These are phyloP conservation scores for Pichia cactophila DNA, from an alignment of 1,139 yeast species.

Conservation along the genomic window DNA sequence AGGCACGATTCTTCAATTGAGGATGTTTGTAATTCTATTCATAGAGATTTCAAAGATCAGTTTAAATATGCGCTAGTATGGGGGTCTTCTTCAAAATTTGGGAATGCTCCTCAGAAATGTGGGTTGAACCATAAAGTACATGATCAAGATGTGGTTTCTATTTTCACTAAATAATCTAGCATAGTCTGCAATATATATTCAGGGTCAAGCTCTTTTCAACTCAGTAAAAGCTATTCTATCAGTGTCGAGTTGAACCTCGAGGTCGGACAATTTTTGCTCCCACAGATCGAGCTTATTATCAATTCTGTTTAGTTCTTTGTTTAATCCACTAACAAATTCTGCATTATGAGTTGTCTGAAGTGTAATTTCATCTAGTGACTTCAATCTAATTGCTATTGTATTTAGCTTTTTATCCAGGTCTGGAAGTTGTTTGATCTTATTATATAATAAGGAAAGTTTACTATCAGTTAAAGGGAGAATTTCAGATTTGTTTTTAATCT, in stretches of 20 bases:
- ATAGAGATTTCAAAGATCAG: constrained; percentile 84
- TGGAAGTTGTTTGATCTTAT: constrained; percentile 16
- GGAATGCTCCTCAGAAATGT: constrained; percentile 91
- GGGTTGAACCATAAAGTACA: constrained; percentile 76
- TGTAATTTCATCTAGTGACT: constrained; percentile 15
- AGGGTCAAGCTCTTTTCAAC: constrained; percentile 6
- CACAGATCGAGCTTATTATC: constrained; percentile 16
- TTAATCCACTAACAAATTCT: constrained; percentile 13
- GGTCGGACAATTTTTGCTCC: constrained; percentile 16
- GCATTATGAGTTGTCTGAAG: constrained; percentile 9
- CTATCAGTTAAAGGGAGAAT: constrained; percentile 15
- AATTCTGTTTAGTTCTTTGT: constrained; percentile 14
- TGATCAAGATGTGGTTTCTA: constrained; percentile 92
- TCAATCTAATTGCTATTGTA: constrained; percentile 15
- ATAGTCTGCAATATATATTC: background rate
- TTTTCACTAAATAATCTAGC: constrained; percentile 58
- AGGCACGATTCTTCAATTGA: constrained; percentile 71
- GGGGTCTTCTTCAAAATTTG: constrained; percentile 82
- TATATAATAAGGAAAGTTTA: constrained; percentile 17
- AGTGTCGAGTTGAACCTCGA: constrained; percentile 12
- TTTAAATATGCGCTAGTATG: constrained; percentile 93
- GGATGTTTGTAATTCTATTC: constrained; percentile 87
- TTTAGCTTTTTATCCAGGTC: constrained; percentile 15
- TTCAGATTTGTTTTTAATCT: constrained; percentile 11
- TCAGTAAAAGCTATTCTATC: constrained; percentile 9